phyloP scores from a whole-genome alignment of 1,284 basidiomycete genomes.

The Ceratobasidium sp. region DNA sequence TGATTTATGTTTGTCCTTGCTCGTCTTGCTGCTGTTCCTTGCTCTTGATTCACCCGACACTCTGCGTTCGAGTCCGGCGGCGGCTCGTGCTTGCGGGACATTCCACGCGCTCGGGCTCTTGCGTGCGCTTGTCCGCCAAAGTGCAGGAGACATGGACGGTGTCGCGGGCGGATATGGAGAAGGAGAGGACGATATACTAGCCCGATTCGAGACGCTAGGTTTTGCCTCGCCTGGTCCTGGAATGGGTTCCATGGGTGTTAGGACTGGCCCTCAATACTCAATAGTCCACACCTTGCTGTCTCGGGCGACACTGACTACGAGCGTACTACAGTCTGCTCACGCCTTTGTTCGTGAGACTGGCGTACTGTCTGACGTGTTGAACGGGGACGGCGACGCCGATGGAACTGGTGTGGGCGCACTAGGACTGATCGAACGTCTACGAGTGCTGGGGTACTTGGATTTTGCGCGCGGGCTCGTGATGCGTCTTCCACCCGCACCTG shows the following conservation, averaged over 20 bases:
- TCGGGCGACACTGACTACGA: conserved; percentile 63
- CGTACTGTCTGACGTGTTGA: conserved; percentile 69
- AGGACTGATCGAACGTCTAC: conserved; percentile 76
- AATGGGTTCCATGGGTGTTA: conserved; percentile 51
- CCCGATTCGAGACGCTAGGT: conserved; percentile 40
- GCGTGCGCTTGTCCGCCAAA: conserved; percentile 70
- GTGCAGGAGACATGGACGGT: conserved; percentile 64
- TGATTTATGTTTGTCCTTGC: conserved; percentile 74
- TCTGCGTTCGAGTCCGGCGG: conserved; percentile 28
- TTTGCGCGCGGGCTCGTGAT: conserved; percentile 75
- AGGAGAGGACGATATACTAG: conserved; percentile 39
- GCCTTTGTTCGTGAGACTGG: conserved; percentile 76
- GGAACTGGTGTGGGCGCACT: conserved; percentile 68
- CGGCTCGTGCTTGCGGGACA: conserved; percentile 67
- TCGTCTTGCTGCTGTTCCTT: conserved; percentile 80
- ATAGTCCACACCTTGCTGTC: conserved; percentile 78
- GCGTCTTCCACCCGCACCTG: conserved; percentile 83
- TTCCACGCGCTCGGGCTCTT: conserved; percentile 80
- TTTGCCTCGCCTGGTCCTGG: conserved; percentile 42
- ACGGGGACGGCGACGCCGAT: background rate
- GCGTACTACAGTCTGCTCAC: conserved; percentile 64
- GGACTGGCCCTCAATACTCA: conserved; percentile 72
- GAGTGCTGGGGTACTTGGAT: conserved; percentile 74
- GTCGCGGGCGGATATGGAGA: conserved; percentile 34
- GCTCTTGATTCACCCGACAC: conserved; percentile 53